Base-by-base conservation (phyloP, 2,329 filamentous ascomycete genomes). In the Cercospora citrullina region DNA sequence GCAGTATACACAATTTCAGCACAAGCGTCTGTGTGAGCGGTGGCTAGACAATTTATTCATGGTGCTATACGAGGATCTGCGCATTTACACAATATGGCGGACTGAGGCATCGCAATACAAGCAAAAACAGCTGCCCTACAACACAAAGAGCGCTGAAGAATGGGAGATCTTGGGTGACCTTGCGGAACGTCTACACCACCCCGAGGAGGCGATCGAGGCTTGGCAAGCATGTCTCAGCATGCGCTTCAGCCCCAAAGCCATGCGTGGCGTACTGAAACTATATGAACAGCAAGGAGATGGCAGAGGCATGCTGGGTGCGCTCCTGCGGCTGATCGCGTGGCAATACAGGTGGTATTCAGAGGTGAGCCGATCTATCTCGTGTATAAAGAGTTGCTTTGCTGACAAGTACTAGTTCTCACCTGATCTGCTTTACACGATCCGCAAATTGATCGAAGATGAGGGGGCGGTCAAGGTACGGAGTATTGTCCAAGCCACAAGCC, bases 291-390 rank as follows among this genome's bases (percentile, higher is more conserved):
- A 86, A 67, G 91, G 91, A 75, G 92, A 92, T 80, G 93, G 92
- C 3, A 85, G 93, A 69, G 91, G 93, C 69, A 92, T 90, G 66
- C 86, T 98, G 6, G 91, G 89, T 30, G 90, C 92, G n/a, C 85
- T 97, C 67, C 97, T 99, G 72, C 86, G 93, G 63, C 84, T 99
- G 51, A 92, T 98, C 36, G 95, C 94, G 12, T 99, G 95, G 95
- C 95, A 99, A 82, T 99, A 97, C 81, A 87, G 95, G 73, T 99
- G 95, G 95, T 99, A 99, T 83, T 97, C 94, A 66, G 95, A 99
- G 87, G 89, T 90, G 80, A 75, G 82, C 70, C 23, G 21, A n/a
- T 1, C 5, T 18, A 3, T 7, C 21, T 21, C 2, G 16, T 14
- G 4, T 12, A 5, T 18, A 1, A 4, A 4, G 3, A 58, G 12